phyloP scores from a whole-genome alignment of 139 green algal genomes.

The Deuterostichococcus epilithicus region DNA sequence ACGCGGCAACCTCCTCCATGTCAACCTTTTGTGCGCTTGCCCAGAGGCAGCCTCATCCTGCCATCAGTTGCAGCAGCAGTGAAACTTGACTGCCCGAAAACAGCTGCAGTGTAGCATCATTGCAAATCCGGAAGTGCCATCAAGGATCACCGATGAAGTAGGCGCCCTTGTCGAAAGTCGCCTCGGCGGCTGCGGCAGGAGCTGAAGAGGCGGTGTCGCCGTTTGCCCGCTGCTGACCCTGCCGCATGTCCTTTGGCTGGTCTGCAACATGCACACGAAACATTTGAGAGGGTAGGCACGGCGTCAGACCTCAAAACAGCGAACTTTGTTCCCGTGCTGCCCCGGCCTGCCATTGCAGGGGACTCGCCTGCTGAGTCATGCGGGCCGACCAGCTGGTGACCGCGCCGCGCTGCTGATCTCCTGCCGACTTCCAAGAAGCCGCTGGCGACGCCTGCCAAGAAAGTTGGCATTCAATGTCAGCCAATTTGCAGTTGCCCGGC shows the following conservation, averaged over 20 bases:
- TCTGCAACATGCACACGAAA: too few species aligned
- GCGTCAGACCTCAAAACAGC: neutral
- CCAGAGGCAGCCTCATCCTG: too few species aligned
- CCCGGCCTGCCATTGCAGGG: neutral
- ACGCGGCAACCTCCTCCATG: too few species aligned
- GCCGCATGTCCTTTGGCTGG: too few species aligned
- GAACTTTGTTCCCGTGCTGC: neutral
- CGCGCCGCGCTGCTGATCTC: constrained; percentile 15
- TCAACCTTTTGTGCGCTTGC: too few species aligned
- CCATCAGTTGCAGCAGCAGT: too few species aligned
- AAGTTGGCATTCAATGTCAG: too few species aligned
- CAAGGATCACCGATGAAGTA: constrained; percentile 94
- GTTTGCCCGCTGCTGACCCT: neutral
- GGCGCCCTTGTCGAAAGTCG: constrained; percentile 42
- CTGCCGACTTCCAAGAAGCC: constrained; percentile 72
- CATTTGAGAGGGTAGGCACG: neutral
- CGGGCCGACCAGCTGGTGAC: constrained; percentile 9
- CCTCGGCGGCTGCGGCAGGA: neutral
- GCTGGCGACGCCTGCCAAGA: constrained; percentile 54
- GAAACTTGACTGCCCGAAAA: too few species aligned
- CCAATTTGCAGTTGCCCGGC: too few species aligned
- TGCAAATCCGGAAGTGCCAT: too few species aligned
- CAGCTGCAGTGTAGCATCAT: too few species aligned
- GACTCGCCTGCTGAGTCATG: neutral
- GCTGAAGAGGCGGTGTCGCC: neutral